Evolutionary conservation across 2,329 filamentous ascomycete genomes (phyloP).

Genomic region (Xylaria sp.): DNA sequence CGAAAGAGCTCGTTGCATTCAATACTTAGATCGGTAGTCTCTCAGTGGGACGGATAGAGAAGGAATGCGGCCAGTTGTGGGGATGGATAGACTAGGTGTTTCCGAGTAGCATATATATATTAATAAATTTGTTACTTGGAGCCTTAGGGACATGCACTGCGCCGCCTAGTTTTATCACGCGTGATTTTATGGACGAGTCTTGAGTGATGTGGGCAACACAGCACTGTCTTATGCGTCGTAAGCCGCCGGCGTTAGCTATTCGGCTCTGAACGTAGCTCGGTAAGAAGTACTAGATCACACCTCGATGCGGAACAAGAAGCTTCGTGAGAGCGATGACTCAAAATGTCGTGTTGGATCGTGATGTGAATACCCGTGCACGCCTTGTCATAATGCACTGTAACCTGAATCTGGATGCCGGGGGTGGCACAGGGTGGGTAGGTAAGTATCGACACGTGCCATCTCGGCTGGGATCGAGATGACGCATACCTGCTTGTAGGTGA

Average conservation of each 20-base stretch:
- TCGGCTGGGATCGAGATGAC: constrained; percentile 18
- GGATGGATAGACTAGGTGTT: constrained; percentile 34
- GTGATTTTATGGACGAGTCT: not conserved
- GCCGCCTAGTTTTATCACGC: not conserved
- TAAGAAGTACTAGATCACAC: not conserved
- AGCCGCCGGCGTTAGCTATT: not conserved
- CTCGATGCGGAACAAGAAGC: not conserved
- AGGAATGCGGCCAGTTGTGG: constrained; percentile 31
- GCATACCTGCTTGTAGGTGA: not conserved
- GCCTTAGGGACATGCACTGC: not conserved
- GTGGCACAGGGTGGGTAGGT: constrained; percentile 28
- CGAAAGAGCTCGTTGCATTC: constrained; percentile 27
- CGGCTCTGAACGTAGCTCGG: not conserved
- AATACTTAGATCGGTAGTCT: constrained; percentile 36
- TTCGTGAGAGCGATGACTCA: constrained; percentile 7
- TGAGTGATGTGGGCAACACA: not conserved
- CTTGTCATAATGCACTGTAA: constrained; percentile 24
- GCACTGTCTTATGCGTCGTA: not conserved
- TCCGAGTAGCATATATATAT: constrained; percentile 37
- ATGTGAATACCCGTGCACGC: not conserved
- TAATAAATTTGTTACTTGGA: constrained; percentile 37
- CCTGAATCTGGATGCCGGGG: constrained; percentile 24
- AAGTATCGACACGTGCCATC: constrained; percentile 31
- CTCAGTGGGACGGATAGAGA: constrained; percentile 36
- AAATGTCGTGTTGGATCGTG: constrained; percentile 1